Conservation (phyloP, 495 filamentous ascomycete genomes). For the Neurospora sp. region DNA sequence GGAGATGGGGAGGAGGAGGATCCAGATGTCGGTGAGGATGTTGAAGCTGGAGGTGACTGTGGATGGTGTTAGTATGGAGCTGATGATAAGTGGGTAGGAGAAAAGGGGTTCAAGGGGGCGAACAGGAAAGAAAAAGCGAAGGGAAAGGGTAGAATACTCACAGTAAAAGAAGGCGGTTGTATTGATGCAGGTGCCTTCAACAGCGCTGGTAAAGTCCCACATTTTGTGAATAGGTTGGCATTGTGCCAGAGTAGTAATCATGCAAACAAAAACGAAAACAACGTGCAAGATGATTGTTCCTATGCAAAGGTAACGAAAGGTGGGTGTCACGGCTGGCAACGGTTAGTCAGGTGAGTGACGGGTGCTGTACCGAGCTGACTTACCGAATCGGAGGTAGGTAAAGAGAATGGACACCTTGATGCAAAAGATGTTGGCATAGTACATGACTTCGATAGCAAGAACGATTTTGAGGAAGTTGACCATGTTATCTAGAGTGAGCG, state of each 20-base stretch:
- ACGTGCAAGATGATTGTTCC: conserved; percentile 28
- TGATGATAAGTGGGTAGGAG: no score
- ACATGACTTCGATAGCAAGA: conserved; percentile 34
- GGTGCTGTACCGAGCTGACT: neutral
- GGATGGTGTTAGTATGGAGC: neutral
- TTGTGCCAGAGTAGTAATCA: conserved; percentile 30
- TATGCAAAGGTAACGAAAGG: conserved; percentile 21
- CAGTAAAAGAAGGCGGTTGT: conserved; percentile 41
- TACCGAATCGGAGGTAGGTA: conserved; percentile 41
- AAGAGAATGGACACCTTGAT: conserved; percentile 40
- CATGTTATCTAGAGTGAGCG: conserved; percentile 20
- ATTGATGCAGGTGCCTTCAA: conserved; percentile 35
- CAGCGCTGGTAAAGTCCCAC: conserved; percentile 33
- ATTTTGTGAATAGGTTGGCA: conserved; percentile 34
- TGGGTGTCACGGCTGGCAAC: conserved; percentile 15
- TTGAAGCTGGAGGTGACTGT: conserved; percentile 39
- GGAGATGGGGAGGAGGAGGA: conserved; percentile 39
- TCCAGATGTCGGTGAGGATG: conserved; percentile 42
- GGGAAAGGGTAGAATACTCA: conserved; percentile 8
- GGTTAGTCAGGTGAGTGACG: neutral
- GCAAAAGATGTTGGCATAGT: conserved; percentile 27
- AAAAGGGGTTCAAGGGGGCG: no score
- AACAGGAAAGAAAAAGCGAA: neutral
- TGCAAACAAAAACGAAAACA: conserved; percentile 27
- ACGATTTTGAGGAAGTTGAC: conserved; percentile 24